Evolutionary conservation across 2,329 filamentous ascomycete species (phyloP), one percentile per base, ranked within the genome.

Genomic region (Talaromyces sp.): DNA sequence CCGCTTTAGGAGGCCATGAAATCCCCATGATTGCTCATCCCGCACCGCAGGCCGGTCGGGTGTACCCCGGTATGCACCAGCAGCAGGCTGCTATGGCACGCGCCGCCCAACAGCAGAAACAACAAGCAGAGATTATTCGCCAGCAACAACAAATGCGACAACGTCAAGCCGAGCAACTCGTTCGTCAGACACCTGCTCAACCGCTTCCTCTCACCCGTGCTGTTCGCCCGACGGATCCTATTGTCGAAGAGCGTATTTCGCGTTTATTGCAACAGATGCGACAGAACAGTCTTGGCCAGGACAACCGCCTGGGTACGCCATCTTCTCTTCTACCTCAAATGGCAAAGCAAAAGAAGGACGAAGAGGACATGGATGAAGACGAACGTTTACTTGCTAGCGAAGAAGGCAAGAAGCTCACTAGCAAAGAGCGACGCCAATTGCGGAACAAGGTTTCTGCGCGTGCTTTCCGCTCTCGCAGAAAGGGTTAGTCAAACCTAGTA

Each of bases 341-440:
- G 71, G 84, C 89, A 59, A 89, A 89, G 68, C 80, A 86, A 68
- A 93, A 89, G 85, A 98, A 98, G 84, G 93, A 97, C 52, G 93
- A 98, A 73, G 93, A 97, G 68, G 94, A 98, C 62, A 98, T 99
- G 94, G 95, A 99, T 72, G 94, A 97, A 78, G 95, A 98, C 72
- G 95, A 98, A 84, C 87, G 92, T 70, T 84, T 97, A 10, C 84
- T 97, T 57, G 92, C 92, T n/a, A 97, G 93, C 67, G 95, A 99
- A 73, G 94, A 97, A 80, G 95, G 94, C 73, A 99, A 99, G 89
- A 97, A 97, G 83, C 86, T 99, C n/a, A 95, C 89, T 80, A 96
- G 92, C 84, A 98, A 98, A 82, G 93, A 98, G 80, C 89, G 95
- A 67, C 89, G 95, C 70, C 95, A 98, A 79, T 86, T 99, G n/a